Evolutionary conservation across 495 filamentous ascomycete species (phyloP), one percentile per base, ranked within the genome.

Genomic region (Bacidia gigantensis): DNA sequence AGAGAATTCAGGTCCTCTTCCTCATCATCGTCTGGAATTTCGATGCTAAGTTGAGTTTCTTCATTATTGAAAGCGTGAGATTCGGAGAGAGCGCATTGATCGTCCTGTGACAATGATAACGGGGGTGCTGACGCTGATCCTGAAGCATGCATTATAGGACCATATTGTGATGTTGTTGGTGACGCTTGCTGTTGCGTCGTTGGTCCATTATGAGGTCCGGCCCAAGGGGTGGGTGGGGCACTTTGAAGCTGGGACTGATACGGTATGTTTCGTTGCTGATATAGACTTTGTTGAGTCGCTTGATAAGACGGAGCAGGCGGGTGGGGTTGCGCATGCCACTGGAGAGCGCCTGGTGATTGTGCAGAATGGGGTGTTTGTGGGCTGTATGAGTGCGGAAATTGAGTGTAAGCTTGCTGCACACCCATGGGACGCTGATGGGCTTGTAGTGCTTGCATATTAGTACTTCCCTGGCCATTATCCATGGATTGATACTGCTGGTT

Each of bases 201-300:
- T 25, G 43, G 26, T n/a, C 24, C 45, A 32, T 47, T 48, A 20
- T 42, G 32, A 48, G 43, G 43, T 11, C 5, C 32, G 2, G 29
- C 45, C 26, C 35, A 39, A 61, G 65, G 60, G 71, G 69, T 26
- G 71, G 69, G 21, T 67, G 65, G 56, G 59, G 68, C 53, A 71
- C 71, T 62, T 72, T 70, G 20, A 71, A 58, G 12, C n/a, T 12
- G 25, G 3, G 10, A 26, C 17, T 50, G 14, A 21, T 35, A 17
- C 26, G 26, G 11, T 9, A 20, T 35, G 3, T 24, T 18, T 71
- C 57, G 54, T 72, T 74, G 47, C 50, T 60, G 49, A 56, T 56
- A 53, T 3, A 20, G 23, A 45, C 53, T 41, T 48, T 54, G 53
- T 21, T 54, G 59, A 21, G 41, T 39, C 46, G 49, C 53, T 44